Conservation (phyloP, 768 basidiomycete genomes). For the Paxillus involutus region DNA sequence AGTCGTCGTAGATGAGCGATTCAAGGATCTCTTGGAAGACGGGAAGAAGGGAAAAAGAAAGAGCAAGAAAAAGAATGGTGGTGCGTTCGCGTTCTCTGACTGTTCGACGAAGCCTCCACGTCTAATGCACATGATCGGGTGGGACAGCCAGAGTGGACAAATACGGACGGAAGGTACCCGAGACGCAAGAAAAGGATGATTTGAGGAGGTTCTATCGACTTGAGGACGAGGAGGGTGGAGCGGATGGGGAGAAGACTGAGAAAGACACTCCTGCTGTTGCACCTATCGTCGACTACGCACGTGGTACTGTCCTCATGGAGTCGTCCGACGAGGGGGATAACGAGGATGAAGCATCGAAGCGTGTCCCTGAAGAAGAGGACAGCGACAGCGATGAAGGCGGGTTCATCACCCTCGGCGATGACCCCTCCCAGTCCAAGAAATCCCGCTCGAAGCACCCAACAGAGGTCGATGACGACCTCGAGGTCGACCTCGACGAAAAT, state of each 20-base stretch:
- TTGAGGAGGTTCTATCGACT: constrained; percentile 81
- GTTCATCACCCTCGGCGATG: constrained; percentile 51
- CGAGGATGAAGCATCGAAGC: constrained; percentile 10
- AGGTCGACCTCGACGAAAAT: constrained; percentile 81
- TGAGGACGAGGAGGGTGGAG: constrained; percentile 36
- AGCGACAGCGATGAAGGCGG: constrained; percentile 48
- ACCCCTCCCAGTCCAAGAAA: constrained; percentile 18
- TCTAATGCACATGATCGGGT: neutral
- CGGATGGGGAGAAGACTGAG: constrained; percentile 30
- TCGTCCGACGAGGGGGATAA: constrained; percentile 80
- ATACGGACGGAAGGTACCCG: constrained; percentile 75
- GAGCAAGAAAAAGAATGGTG: constrained; percentile 28
- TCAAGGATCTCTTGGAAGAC: constrained; percentile 72
- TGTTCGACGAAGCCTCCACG: neutral
- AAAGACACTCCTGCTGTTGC: constrained; percentile 17
- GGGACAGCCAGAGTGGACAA: constrained; percentile 73
- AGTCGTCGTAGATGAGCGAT: constrained; percentile 89
- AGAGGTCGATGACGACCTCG: constrained; percentile 43
- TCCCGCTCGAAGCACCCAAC: neutral
- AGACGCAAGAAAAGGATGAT: constrained; percentile 71
- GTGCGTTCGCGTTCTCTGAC: constrained; percentile 6
- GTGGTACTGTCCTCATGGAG: constrained; percentile 84
- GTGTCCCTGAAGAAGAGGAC: constrained; percentile 30
- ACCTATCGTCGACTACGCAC: constrained; percentile 73
- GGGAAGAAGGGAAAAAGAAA: constrained; percentile 39